Evolutionary conservation across 345 rosid species (phyloP).

Genomic region (Lumnitzera littorea): DNA sequence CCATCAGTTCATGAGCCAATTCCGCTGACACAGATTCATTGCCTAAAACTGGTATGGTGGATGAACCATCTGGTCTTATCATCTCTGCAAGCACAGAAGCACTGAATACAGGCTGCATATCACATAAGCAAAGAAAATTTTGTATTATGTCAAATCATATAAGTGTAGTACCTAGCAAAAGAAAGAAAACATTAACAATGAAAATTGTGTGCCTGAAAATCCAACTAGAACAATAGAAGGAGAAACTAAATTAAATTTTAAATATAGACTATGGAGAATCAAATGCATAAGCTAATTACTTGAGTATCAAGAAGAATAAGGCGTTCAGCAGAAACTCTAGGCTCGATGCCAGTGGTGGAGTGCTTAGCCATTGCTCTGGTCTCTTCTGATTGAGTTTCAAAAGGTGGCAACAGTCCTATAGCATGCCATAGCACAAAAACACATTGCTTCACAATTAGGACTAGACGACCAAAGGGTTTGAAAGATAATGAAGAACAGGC

Average conservation of each 20-base stretch:
- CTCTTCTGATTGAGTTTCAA: slow-evolving; percentile 55
- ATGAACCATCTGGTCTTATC: slow-evolving; percentile 71
- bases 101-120: slow-evolving; percentile 68
- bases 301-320: slow-evolving; percentile 75
- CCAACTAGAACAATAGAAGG: neutral
- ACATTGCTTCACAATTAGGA: no score
- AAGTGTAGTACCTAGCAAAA: neutral
- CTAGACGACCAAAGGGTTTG: no score
- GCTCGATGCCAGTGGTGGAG: slow-evolving; percentile 68
- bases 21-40: slow-evolving; percentile 68
- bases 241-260: neutral
- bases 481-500: no score
- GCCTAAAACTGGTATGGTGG: slow-evolving; percentile 53
- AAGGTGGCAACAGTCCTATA: slow-evolving; percentile 78
- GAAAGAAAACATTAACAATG: neutral
- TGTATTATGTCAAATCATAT: neutral
- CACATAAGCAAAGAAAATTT: slow-evolving; percentile 5
- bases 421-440: slow-evolving; percentile 1
- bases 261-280: neutral
- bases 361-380: slow-evolving; percentile 60
- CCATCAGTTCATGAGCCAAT: slow-evolving; percentile 76
- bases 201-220: no score
- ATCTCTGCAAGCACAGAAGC: slow-evolving; percentile 74
- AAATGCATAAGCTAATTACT: slow-evolving; percentile 27
- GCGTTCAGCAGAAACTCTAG: slow-evolving; percentile 70